A percentile compares a stretch with the other conserved stretches of the same genome.
These are phyloP conservation scores for Eutrema heterophyllum DNA, from an alignment of 345 rosid genomes.

Conservation along the genomic window DNA sequence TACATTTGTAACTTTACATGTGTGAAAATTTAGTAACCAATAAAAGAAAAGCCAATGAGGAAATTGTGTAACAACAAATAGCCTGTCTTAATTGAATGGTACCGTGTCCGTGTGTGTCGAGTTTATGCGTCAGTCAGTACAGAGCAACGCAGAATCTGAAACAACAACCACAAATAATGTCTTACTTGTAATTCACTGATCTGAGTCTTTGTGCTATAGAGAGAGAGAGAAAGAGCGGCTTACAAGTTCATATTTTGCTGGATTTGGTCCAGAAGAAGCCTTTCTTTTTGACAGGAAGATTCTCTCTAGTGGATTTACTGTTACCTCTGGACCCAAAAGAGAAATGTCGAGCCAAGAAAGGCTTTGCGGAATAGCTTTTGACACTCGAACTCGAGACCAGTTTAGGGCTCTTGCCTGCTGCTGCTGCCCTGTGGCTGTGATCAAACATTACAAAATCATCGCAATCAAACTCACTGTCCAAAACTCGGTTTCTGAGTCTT, in stretches of 20 bases:
- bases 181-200: background rate
- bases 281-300: constrained; percentile 50
- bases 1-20: constrained; percentile 28
- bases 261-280: constrained; percentile 91
- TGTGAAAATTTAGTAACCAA: constrained; percentile 2
- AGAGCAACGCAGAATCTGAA: constrained; percentile 18
- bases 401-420: constrained; percentile 47
- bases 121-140: constrained; percentile 1
- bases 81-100: constrained; percentile 16
- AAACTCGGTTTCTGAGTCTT: constrained; percentile 60
- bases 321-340: constrained; percentile 66
- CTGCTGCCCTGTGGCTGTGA: constrained; percentile 32
- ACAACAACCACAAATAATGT: background rate
- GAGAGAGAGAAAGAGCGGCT: background rate
- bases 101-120: constrained; percentile 3
- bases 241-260: constrained; percentile 57
- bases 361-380: constrained; percentile 50
- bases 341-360: constrained; percentile 72
- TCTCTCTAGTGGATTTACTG: constrained; percentile 48
- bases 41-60: constrained; percentile 8
- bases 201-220: background rate
- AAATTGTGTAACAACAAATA: constrained; percentile 20
- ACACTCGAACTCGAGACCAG: constrained; percentile 59
- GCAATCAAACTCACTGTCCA: constrained; percentile 56
- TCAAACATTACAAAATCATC: constrained; percentile 41